phyloP scores from a whole-genome alignment of 1,284 basidiomycete species.

The Moesziomyces sp. region DNA sequence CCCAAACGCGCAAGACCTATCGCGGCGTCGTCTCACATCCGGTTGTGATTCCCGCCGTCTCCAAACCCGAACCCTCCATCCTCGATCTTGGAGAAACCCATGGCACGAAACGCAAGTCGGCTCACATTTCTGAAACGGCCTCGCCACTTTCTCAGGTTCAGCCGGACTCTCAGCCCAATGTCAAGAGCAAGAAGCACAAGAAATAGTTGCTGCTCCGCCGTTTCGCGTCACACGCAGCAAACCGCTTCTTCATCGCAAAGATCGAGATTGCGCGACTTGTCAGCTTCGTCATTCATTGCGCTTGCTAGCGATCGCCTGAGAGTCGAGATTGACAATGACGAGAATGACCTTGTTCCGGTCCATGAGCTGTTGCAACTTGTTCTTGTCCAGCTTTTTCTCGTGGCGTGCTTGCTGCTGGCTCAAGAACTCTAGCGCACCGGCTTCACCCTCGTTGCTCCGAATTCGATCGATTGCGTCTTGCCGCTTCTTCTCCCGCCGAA shows the following conservation, averaged over 20 bases:
- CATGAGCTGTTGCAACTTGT: constrained; percentile 1
- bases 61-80: neutral
- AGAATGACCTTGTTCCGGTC: constrained; percentile 26
- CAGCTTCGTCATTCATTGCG: no score
- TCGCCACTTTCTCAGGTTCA: no score
- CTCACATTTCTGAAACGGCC: neutral
- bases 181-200: no score
- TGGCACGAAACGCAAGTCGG: neutral
- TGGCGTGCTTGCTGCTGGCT: constrained; percentile 2
- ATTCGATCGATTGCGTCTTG: constrained; percentile 9
- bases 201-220: no score
- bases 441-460: constrained; percentile 2
- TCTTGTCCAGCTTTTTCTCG: constrained; percentile 1
- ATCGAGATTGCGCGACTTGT: no score
- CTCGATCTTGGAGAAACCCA: neutral
- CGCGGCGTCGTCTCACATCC: constrained; percentile 52
- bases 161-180: no score
- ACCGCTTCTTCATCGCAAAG: no score
- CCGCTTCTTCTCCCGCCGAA: constrained; percentile 1
- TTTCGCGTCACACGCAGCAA: no score
- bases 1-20: constrained; percentile 57
- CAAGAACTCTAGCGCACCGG: constrained; percentile 3
- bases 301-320: no score
- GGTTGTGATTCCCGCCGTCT: constrained; percentile 2
- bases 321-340: constrained; percentile 15